Evolutionary conservation across 2,329 filamentous ascomycete species (phyloP), one percentile per base, ranked within the genome.

Genomic region (Cladosporium sphaerospermum): DNA sequence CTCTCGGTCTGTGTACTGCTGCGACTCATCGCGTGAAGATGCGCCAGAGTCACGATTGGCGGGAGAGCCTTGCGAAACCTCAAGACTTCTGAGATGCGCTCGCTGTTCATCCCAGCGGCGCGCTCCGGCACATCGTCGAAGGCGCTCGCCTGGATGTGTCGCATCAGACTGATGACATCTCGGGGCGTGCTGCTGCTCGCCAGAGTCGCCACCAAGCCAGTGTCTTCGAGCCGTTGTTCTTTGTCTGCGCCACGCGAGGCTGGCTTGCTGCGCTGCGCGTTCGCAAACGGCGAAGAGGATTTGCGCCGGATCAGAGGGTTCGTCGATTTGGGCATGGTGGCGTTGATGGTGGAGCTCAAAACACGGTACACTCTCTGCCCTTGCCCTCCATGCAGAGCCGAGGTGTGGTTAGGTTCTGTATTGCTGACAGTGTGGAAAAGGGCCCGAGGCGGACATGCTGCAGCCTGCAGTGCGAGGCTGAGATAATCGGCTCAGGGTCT

Each of bases 1-100:
- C 86, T 75, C 67, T 89, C 86, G 1, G 82, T 81, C 1, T 72
- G 74, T 0, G 85, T 87, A 1, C 85, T 80, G 2, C 80, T 82
- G 9, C 69, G 70, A 42, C 86, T 74, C 2, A 89, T 68, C 1
- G 84, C 79, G 56, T 85, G 79, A 6, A 90, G 66, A 64, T 90
- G 86, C 1, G 82, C 78, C 16, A 83, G 67, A 0, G 82, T 85
- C 4, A 86, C 81, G 18, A 89, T 73, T 0, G 81, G 82, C 9
- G 87, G 84, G 37, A 88, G 67, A 11, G 69, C 69, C 32, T 68
- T 70, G 14, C 85, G 76, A 63, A 80, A 83, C 56, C 83, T 81
- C 49, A 89, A 73, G 13, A 86, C 71, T 61, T 85, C 79, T 2
- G 84, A 75, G 11, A 83, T 81, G 9, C 83, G 75, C 16, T 78